phyloP scores from a whole-genome alignment of 2,329 filamentous ascomycete genomes.

The Fusarium poae region DNA sequence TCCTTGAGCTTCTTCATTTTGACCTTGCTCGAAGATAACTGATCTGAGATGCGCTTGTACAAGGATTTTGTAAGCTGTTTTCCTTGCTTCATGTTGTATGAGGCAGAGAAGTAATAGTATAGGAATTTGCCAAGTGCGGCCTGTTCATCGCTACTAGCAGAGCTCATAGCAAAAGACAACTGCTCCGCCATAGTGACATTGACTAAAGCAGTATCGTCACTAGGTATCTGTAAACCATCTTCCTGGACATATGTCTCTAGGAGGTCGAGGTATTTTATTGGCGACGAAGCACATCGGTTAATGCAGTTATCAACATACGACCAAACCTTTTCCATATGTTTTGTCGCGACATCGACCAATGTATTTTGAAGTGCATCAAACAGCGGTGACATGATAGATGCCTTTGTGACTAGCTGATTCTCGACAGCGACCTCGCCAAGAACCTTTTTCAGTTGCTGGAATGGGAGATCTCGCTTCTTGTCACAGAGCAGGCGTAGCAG shows the following conservation, averaged over 20 bases:
- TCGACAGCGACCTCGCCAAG: slow-evolving; percentile 73
- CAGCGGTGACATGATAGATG: slow-evolving; percentile 62
- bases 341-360: slow-evolving; percentile 29
- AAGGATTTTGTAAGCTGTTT: slow-evolving; percentile 47
- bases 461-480: slow-evolving; percentile 48
- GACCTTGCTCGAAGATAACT: slow-evolving; percentile 48
- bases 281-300: slow-evolving; percentile 77
- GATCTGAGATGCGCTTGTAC: slow-evolving; percentile 51
- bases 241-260: slow-evolving; percentile 62
- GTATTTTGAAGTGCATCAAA: slow-evolving; percentile 53
- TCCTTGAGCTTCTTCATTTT: slow-evolving; percentile 45
- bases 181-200: slow-evolving; percentile 81
- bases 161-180: slow-evolving; percentile 74
- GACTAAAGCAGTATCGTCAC: slow-evolving; percentile 68
- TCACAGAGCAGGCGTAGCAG: slow-evolving; percentile 66
- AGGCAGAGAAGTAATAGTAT: slow-evolving; percentile 67
- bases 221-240: slow-evolving; percentile 45
- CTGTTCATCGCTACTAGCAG: slow-evolving; percentile 59
- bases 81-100: slow-evolving; percentile 64
- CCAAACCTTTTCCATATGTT: slow-evolving; percentile 64
- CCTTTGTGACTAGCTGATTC: slow-evolving; percentile 72
- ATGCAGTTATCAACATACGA: slow-evolving; percentile 86
- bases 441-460: slow-evolving; percentile 65
- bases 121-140: slow-evolving; percentile 69
- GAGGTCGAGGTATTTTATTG: slow-evolving; percentile 85